Percentiles rank a stretch among this genome's conserved stretches.
Conservation (phyloP, 805 yeast genomes). For the Teunomyces atbi region DNA sequence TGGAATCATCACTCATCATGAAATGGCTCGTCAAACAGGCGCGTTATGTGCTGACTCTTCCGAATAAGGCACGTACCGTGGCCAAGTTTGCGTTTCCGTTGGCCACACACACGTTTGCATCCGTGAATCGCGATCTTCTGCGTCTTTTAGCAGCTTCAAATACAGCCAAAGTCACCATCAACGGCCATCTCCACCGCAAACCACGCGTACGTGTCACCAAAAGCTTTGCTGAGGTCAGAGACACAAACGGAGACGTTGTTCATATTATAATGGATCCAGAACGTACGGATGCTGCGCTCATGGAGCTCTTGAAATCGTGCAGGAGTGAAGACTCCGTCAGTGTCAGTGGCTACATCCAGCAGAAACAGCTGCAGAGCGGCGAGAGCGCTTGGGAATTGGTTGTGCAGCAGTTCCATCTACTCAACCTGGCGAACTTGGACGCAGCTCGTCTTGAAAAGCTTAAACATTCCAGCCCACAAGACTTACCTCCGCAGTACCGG, state of each 20-base stretch:
- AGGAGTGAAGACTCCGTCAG: conserved; percentile 72
- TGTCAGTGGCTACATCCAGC: conserved; percentile 54
- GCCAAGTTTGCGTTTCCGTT: conserved; percentile 35
- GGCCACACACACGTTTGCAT: conserved; percentile 27
- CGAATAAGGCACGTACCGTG: conserved; percentile 20
- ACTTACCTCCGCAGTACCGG: conserved; percentile 76
- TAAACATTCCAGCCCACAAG: conserved; percentile 47
- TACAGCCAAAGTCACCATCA: conserved; percentile 41
- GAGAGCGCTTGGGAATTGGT: conserved; percentile 54
- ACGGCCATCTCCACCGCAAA: conserved; percentile 83
- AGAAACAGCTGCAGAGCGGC: conserved; percentile 22
- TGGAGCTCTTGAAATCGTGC: conserved; percentile 44
- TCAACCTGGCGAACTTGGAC: conserved; percentile 61
- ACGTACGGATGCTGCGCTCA: conserved; percentile 37
- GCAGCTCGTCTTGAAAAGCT: conserved; percentile 69
- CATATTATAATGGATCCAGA: conserved; percentile 49
- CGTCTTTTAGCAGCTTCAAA: background rate
- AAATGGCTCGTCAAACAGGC: background rate
- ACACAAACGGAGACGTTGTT: conserved; percentile 60
- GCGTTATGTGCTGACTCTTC: conserved; percentile 10
- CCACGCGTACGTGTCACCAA: conserved; percentile 71
- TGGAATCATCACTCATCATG: background rate
- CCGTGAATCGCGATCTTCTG: background rate
- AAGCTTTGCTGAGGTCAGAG: conserved; percentile 75
- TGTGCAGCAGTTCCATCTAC: conserved; percentile 48